These are phyloP conservation scores for Vitellaria paradoxa DNA, from an alignment of 179 eudicot genomes.

Conservation along the genomic window DNA sequence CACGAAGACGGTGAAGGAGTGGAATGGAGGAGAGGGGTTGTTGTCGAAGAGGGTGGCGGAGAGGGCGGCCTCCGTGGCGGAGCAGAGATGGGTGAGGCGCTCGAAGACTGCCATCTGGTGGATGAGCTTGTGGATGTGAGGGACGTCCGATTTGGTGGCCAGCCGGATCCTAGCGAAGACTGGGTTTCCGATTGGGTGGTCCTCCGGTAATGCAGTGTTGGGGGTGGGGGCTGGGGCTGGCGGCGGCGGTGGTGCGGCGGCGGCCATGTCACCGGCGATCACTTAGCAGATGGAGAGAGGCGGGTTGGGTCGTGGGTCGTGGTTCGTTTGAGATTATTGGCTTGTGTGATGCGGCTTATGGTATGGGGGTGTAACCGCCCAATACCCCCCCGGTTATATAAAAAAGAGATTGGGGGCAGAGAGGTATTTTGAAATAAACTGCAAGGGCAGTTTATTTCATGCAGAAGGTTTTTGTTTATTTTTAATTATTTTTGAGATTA, in stretches of 20 bases:
- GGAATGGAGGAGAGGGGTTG: constrained; percentile 54
- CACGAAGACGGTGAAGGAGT: constrained; percentile 76
- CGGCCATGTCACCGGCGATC: constrained; percentile 47
- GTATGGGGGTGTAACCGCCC: too few relatives aligned
- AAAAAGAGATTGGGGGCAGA: too few relatives aligned
- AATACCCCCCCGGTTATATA: too few relatives aligned
- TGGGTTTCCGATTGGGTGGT: constrained; percentile 24
- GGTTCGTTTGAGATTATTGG: neutral
- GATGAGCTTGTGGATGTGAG: constrained; percentile 80
- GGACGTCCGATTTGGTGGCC: constrained; percentile 59
- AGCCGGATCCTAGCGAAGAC: constrained; percentile 70
- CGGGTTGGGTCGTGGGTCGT: too few relatives aligned
- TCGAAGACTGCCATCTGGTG: constrained; percentile 83
- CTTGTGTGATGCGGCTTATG: neutral
- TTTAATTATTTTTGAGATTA: too few relatives aligned
- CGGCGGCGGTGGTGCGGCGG: constrained; percentile 68
- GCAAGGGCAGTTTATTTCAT: too few relatives aligned
- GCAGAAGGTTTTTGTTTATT: too few relatives aligned
- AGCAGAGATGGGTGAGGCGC: constrained; percentile 57
- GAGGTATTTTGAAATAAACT: too few relatives aligned
- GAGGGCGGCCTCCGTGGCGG: constrained; percentile 63
- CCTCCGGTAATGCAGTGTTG: constrained; percentile 21
- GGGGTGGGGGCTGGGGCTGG: constrained; percentile 46
- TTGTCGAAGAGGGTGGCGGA: constrained; percentile 61
- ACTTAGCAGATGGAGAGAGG: neutral